Evolutionary conservation across 371 early-diverging fungal genomes (phyloP).

Genomic region (Apophysomyces variabilis): DNA sequence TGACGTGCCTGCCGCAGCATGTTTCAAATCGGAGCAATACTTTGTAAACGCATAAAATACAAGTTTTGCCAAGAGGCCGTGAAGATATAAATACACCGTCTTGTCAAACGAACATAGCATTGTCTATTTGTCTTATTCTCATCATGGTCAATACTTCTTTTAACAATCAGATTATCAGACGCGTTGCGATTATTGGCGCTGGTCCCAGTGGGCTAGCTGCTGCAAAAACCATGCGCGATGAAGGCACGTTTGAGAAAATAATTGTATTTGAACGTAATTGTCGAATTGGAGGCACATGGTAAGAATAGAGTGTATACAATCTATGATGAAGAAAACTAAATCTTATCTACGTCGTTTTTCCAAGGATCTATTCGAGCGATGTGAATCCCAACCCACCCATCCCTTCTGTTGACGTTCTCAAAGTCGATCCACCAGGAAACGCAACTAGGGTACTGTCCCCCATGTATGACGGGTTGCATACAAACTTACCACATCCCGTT

Average conservation of each 20-base stretch:
- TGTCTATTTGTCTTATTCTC: no score
- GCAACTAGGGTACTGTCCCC: constrained; percentile 37
- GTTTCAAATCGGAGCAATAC: no score
- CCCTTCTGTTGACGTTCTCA: constrained; percentile 37
- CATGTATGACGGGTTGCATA: constrained; percentile 59
- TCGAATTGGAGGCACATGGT: constrained; percentile 55
- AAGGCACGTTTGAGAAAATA: constrained; percentile 42
- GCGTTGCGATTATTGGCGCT: constrained; percentile 55
- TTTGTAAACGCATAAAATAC: no score
- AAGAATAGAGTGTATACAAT: constrained; percentile 5
- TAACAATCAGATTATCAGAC: constrained; percentile 20
- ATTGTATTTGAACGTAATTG: constrained; percentile 47
- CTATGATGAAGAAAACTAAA: no score
- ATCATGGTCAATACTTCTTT: neutral
- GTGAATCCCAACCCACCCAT: constrained; percentile 29
- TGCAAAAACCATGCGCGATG: constrained; percentile 36
- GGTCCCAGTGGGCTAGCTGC: constrained; percentile 52
- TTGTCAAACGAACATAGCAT: no score
- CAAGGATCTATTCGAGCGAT: constrained; percentile 46
- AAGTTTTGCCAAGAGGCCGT: no score
- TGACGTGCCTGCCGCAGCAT: no score
- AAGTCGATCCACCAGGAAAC: constrained; percentile 34
- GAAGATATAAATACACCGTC: no score
- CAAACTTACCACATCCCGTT: constrained; percentile 61
- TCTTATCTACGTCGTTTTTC: neutral